Evolutionary conservation across 75 land plant genomes (phyloP).

Genomic region (Pseudotsuga menziesii): DNA sequence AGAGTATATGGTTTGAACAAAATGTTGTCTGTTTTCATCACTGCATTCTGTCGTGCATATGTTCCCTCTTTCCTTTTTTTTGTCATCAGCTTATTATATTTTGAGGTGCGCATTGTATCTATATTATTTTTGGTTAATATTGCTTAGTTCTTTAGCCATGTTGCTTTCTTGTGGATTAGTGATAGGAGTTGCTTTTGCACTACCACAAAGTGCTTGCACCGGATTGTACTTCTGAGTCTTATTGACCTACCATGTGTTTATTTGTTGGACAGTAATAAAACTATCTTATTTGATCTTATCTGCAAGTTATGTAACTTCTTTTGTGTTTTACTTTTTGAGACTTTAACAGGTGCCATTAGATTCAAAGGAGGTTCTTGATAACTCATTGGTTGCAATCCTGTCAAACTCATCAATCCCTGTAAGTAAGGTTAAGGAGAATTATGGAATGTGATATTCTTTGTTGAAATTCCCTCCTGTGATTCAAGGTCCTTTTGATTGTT

Average conservation of each 20-base stretch:
- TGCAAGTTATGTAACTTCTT: neutral
- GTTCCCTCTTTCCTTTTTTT: too few species aligned
- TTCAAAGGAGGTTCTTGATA: constrained; percentile 80
- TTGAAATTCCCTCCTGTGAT: neutral
- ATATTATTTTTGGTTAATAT: too few species aligned
- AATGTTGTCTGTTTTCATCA: neutral
- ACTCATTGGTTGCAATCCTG: constrained; percentile 68
- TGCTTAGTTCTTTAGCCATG: too few species aligned
- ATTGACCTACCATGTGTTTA: neutral
- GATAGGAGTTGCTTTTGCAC: too few species aligned
- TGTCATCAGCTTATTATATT: too few species aligned
- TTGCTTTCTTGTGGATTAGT: too few species aligned
- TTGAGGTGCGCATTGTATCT: too few species aligned
- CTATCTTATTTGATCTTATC: neutral
- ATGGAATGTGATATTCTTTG: neutral
- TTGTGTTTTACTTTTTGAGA: neutral
- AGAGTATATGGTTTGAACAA: neutral
- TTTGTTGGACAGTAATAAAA: neutral
- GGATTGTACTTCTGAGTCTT: too few species aligned
- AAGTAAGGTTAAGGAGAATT: constrained; percentile 9
- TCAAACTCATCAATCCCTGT: constrained; percentile 82
- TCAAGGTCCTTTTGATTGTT: neutral
- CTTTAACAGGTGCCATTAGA: constrained; percentile 67
- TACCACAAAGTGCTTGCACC: too few species aligned
- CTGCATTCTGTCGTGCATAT: neutral